Percentiles rank a stretch among this genome's conserved stretches.
These are phyloP conservation scores for Physaria fendleri DNA, from an alignment of 345 rosid genomes.

Conservation along the genomic window DNA sequence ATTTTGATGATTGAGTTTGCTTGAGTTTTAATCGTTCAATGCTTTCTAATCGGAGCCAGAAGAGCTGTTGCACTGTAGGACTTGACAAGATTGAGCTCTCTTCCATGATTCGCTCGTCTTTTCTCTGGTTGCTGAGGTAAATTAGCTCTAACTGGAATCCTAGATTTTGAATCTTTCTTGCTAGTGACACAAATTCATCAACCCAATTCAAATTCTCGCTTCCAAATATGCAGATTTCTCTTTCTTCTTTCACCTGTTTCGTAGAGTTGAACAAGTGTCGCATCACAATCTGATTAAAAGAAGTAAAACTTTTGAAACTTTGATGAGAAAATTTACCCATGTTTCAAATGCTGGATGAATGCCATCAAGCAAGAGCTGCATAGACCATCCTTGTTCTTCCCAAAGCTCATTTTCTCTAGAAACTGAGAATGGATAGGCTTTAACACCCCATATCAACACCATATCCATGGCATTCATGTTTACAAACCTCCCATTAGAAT, in stretches of 20 bases:
- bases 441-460: constrained; percentile 67
- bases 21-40: constrained; percentile 48
- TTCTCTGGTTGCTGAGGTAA: constrained; percentile 35
- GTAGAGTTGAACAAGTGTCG: neutral
- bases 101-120: constrained; percentile 22
- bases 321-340: constrained; percentile 37
- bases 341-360: constrained; percentile 44
- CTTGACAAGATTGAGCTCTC: constrained; percentile 35
- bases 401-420: constrained; percentile 59
- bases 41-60: constrained; percentile 67
- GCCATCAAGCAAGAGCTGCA: constrained; percentile 43
- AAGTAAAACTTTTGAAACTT: neutral
- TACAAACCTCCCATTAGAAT: constrained; percentile 43
- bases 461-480: constrained; percentile 65
- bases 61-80: constrained; percentile 38
- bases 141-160: constrained; percentile 51
- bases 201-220: constrained; percentile 48
- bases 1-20: constrained; percentile 20
- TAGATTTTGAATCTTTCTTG: constrained; percentile 24
- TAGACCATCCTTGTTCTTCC: constrained; percentile 51
- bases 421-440: constrained; percentile 66
- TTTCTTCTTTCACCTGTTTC: constrained; percentile 56
- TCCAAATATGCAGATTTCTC: constrained; percentile 56
- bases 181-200: constrained; percentile 34
- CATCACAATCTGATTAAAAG: neutral